A percentile compares a stretch with the other conserved stretches of the same genome.
Conservation (phyloP, 306 rosid species). For the Medicago arabica region DNA sequence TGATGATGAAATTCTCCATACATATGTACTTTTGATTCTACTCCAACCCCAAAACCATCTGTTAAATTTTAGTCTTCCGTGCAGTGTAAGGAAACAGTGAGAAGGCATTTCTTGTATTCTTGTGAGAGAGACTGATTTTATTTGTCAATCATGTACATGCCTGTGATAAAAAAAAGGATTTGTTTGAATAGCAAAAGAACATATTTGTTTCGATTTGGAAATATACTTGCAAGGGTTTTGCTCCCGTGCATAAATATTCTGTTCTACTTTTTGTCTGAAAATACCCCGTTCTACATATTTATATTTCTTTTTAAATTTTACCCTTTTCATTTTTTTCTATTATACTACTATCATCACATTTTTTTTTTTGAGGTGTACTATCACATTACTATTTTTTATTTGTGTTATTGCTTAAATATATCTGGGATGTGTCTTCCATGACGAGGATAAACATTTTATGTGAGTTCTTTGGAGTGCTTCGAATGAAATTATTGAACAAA, state of each 20-base stretch:
- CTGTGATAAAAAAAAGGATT: constrained; percentile 20
- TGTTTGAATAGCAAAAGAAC: constrained; percentile 39
- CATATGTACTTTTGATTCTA: background rate
- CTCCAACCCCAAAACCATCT: background rate
- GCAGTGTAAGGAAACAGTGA: constrained; percentile 10
- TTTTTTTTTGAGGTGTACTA: no score
- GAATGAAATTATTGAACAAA: no score
- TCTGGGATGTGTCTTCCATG: background rate
- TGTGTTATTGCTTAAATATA: no score
- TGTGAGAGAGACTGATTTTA: constrained; percentile 34
- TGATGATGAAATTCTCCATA: constrained; percentile 2
- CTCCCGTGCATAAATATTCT: background rate
- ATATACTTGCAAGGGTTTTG: background rate
- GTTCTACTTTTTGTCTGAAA: background rate
- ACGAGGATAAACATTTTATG: background rate
- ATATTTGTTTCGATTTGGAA: constrained; percentile 27
- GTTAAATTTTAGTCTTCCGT: constrained; percentile 29
- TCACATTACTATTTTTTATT: no score
- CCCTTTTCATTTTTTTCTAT: background rate
- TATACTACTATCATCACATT: background rate
- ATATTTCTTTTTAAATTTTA: background rate
- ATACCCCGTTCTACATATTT: background rate
- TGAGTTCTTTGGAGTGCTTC: no score
- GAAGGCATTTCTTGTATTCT: constrained; percentile 39
- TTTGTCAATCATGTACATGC: constrained; percentile 49